Conservation (phyloP, 345 rosid genomes). For the Nephelium lappaceum region DNA sequence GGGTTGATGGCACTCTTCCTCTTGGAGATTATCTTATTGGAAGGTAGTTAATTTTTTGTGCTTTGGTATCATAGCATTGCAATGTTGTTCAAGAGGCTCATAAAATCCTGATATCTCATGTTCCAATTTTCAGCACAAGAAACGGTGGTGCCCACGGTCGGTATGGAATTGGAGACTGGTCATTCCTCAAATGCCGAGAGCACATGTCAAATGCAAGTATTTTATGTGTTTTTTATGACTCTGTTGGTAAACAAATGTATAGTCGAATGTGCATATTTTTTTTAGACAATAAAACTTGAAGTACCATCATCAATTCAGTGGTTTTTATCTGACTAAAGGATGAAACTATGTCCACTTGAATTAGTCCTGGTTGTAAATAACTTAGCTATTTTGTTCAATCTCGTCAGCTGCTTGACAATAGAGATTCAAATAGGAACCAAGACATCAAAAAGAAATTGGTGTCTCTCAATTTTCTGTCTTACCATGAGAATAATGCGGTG, state of each 20-base stretch:
- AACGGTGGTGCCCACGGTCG: constrained; percentile 93
- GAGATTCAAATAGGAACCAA: not conserved
- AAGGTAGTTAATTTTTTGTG: constrained; percentile 53
- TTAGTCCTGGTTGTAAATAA: not conserved
- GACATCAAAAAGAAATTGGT: not conserved
- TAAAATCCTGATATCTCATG: constrained; percentile 10
- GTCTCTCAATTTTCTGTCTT: not conserved
- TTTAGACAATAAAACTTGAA: not conserved
- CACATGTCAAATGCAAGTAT: constrained; percentile 73
- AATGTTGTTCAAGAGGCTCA: constrained; percentile 17
- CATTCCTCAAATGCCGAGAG: constrained; percentile 78
- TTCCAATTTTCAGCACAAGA: constrained; percentile 60
- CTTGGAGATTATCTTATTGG: constrained; percentile 94
- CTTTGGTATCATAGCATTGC: constrained; percentile 8
- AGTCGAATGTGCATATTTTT: not conserved
- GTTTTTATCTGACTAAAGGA: not conserved
- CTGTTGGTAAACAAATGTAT: not conserved
- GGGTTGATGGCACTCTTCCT: constrained; percentile 97
- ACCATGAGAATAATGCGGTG: not conserved
- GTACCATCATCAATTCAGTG: not conserved
- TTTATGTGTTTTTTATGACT: constrained; percentile 14
- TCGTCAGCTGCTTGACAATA: not conserved
- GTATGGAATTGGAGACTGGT: constrained; percentile 86
- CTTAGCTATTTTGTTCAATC: not conserved
- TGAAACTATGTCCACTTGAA: not conserved